Evolutionary conservation across 768 basidiomycete species (phyloP), one percentile per base, ranked within the genome.

Genomic region (Dendrothele bispora): DNA sequence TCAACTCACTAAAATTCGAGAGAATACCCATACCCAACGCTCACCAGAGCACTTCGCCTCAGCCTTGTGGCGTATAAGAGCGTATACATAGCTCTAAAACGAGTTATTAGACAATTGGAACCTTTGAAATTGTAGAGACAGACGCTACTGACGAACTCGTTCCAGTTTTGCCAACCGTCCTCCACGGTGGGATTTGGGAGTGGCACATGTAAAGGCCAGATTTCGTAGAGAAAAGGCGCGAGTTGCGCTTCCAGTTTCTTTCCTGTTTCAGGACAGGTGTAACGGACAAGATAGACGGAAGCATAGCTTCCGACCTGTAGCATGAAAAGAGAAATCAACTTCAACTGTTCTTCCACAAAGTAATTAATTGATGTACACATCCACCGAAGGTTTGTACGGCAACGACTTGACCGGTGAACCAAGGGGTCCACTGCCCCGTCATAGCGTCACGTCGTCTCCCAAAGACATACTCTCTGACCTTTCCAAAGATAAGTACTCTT

Each of bases 251-350:
- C 30, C 17, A 18, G 35, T 44, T 7, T 21, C n/a, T 11, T 10
- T 32, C 5, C 43, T 15, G 28, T 30, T 21, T 15, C 11, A 30
- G 30, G 29, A 34, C 28, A 44, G 24, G 14, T 41, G 20, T 28
- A 30, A 22, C 29, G 14, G 11, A 34, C 43, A 8, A 34, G 24
- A 32, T 44, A 44, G 17, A 14, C 29, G n/a, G 24, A 32, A 10
- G 43, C 43, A 24, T n/a, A 44, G 24, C 11, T 44, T 11, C 43
- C 43, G n/a, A 44, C n/a, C 43, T 44, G 5, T 22, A 44, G 14
- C 20, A 21, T 21, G 29, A 4, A 10, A 17, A 17, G 17, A 21
- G 8, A n/a, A 30, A 14, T 6, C 18, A 18, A 6, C 17, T 21
- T 25, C 21, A 11, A 32, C 7, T 45, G 21, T 15, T 12, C 22